phyloP scores from a whole-genome alignment of 345 rosid genomes.

The Anacardium occidentale region DNA sequence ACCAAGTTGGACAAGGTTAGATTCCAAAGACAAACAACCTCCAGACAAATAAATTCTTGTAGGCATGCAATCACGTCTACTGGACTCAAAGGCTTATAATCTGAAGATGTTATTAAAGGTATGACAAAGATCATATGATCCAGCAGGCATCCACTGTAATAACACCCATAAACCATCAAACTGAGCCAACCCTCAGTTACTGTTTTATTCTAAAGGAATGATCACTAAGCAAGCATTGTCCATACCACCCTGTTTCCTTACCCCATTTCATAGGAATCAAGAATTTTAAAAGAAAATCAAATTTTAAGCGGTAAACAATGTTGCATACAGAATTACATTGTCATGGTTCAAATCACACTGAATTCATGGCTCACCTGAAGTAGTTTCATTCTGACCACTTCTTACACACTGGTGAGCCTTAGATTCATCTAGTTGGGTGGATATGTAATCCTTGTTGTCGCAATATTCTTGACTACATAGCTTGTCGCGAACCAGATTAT shows the following conservation, averaged over 20 bases:
- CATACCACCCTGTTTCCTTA: background rate
- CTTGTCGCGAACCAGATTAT: slow-evolving; percentile 31
- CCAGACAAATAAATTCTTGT: background rate
- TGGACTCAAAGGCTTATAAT: background rate
- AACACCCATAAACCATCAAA: slow-evolving; percentile 1
- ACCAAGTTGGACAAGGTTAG: background rate
- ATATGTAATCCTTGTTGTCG: slow-evolving; percentile 14
- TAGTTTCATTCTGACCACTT: slow-evolving; percentile 17
- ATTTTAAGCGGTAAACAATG: background rate
- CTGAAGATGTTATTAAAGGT: background rate
- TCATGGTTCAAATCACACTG: background rate
- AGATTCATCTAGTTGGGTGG: slow-evolving; percentile 20
- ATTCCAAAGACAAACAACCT: background rate
- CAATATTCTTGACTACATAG: slow-evolving; percentile 15
- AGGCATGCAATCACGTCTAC: background rate
- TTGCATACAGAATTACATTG: background rate
- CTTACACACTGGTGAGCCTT: slow-evolving; percentile 21
- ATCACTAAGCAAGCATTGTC: background rate
- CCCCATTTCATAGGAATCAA: background rate
- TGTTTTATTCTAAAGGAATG: background rate
- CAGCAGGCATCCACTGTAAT: background rate
- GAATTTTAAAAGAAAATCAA: background rate
- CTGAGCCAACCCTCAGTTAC: background rate
- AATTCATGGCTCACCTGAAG: slow-evolving; percentile 32
- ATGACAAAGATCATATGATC: background rate